Evolutionary conservation across 169 alveolate species (phyloP).

Genomic region (Cryptosporidium felis): DNA sequence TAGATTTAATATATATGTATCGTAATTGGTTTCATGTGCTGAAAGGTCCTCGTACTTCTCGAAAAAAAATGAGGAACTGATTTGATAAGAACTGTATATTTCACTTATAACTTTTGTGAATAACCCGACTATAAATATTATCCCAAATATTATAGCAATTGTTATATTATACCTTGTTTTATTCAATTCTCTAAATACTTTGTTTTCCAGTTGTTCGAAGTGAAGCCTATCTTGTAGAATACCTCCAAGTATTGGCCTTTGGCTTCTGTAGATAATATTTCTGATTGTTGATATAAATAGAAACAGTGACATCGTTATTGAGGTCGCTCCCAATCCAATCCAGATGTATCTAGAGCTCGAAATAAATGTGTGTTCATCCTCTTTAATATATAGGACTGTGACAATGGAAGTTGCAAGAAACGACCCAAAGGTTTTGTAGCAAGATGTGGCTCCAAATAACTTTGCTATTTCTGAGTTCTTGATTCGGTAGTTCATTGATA

Average conservation of each 20-base stretch:
- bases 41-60: neutral
- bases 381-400: neutral
- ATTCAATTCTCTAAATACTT: neutral
- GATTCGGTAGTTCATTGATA: neutral
- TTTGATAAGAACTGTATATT: constrained; percentile 19
- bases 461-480: neutral
- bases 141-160: neutral
- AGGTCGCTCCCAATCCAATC: constrained; percentile 3
- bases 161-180: neutral
- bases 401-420: neutral
- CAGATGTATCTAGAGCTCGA: neutral
- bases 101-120: constrained; percentile 1
- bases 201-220: neutral
- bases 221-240: neutral
- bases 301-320: neutral
- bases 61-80: constrained; percentile 26
- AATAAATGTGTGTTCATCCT: neutral
- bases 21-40: neutral
- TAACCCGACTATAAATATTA: neutral
- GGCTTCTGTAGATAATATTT: neutral
- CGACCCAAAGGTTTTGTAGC: constrained; percentile 27
- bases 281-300: neutral
- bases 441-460: constrained; percentile 15
- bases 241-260: neutral
- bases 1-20: neutral